Conservation (phyloP, 306 rosid genomes). For the Parietaria judaica region DNA sequence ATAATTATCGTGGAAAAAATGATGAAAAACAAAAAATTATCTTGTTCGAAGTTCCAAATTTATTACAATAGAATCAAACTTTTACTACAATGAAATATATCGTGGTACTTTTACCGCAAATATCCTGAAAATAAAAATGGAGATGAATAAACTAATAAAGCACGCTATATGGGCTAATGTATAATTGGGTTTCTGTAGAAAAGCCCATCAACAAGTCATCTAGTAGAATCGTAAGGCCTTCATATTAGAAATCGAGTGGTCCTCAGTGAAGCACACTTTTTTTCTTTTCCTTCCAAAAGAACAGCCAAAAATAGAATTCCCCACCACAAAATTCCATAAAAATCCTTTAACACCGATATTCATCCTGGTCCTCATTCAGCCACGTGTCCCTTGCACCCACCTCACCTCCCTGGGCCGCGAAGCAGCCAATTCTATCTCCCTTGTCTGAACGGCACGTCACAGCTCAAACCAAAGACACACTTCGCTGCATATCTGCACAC, state of each 20-base stretch:
- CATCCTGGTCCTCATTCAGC: not conserved
- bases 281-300: no score
- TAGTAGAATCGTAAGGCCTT: not conserved
- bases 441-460: not conserved
- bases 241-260: slow-evolving; percentile 1
- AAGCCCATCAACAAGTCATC: not conserved
- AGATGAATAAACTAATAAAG: no score
- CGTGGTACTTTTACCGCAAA: no score
- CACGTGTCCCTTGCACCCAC: slow-evolving; percentile 3
- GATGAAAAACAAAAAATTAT: no score
- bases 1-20: no score
- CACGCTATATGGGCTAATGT: not conserved
- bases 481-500: not conserved
- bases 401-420: not conserved
- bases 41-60: no score
- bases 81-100: no score
- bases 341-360: not conserved
- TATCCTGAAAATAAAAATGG: no score
- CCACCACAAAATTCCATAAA: not conserved
- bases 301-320: no score
- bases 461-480: not conserved
- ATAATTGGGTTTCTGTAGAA: not conserved
- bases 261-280: not conserved
- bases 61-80: no score
- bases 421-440: slow-evolving; percentile 2